Conservation (phyloP, 331 rosid genomes). For the Malus hybrid region DNA sequence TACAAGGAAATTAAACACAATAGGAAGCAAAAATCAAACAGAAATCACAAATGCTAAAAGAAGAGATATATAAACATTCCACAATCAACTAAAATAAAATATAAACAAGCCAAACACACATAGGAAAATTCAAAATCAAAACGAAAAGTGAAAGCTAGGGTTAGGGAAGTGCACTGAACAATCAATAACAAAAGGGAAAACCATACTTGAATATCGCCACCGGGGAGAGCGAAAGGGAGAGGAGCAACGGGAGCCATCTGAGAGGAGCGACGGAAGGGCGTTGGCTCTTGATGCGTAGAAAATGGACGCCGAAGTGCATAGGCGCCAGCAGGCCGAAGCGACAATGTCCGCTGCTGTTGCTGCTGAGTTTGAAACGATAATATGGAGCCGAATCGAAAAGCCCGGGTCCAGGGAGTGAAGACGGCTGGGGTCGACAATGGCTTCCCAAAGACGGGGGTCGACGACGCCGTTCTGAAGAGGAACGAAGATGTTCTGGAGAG, state of each 20-base stretch:
- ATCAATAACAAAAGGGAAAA: not conserved
- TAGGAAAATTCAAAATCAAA: not conserved
- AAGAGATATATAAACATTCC: too few relatives aligned
- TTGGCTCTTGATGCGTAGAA: conserved; percentile 23
- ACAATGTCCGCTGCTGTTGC: conserved; percentile 32
- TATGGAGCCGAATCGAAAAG: conserved; percentile 46
- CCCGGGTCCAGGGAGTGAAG: conserved; percentile 38
- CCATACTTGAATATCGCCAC: conserved; percentile 77
- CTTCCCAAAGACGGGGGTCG: conserved; percentile 27
- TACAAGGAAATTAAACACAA: too few relatives aligned
- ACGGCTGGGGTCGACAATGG: conserved; percentile 36
- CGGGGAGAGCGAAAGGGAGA: conserved; percentile 72
- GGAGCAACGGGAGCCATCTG: conserved; percentile 96
- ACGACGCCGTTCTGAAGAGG: conserved; percentile 15
- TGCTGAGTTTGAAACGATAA: conserved; percentile 40
- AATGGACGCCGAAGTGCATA: conserved; percentile 36
- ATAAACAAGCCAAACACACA: too few relatives aligned
- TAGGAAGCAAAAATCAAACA: too few relatives aligned
- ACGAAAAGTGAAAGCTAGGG: not conserved
- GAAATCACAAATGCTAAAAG: too few relatives aligned
- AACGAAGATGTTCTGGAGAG: conserved; percentile 3
- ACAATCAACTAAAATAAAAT: too few relatives aligned
- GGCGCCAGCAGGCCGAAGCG: conserved; percentile 31
- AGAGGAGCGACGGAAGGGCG: conserved; percentile 48
- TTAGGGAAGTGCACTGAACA: not conserved